These are phyloP conservation scores for Exserohilum turcica DNA, from an alignment of 2,329 filamentous ascomycete genomes.

Conservation along the genomic window DNA sequence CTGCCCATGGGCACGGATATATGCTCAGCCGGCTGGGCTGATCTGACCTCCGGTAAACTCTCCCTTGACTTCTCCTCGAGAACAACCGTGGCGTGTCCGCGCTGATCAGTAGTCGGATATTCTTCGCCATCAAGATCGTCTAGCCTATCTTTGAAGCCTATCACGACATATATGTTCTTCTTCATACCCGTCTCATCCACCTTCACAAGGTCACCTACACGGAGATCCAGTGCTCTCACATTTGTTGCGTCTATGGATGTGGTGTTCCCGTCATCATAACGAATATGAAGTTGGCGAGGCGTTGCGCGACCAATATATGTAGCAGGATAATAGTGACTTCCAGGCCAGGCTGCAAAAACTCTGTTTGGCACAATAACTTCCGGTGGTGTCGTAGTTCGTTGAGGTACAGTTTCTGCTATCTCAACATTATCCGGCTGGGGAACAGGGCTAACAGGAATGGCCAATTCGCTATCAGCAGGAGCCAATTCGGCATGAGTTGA, in stretches of 20 bases:
- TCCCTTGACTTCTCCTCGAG: slow-evolving; percentile 50
- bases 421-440: slow-evolving; percentile 15
- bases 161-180: slow-evolving; percentile 51
- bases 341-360: slow-evolving; percentile 64
- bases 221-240: slow-evolving; percentile 52
- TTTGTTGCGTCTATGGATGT: slow-evolving; percentile 49
- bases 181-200: slow-evolving; percentile 54
- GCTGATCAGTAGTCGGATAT: slow-evolving; percentile 49
- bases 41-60: slow-evolving; percentile 37
- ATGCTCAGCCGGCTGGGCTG: slow-evolving; percentile 22
- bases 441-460: slow-evolving; percentile 28
- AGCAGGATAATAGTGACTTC: slow-evolving; percentile 63
- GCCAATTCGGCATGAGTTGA: slow-evolving; percentile 28
- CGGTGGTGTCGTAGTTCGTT: slow-evolving; percentile 21
- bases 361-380: slow-evolving; percentile 55
- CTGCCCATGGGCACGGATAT: slow-evolving; percentile 49
- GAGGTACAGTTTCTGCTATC: slow-evolving; percentile 5
- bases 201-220: slow-evolving; percentile 53
- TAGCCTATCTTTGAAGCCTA: slow-evolving; percentile 50
- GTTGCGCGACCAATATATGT: slow-evolving; percentile 59
- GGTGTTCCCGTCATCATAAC: slow-evolving; percentile 55
- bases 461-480: slow-evolving; percentile 20
- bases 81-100: slow-evolving; percentile 49
- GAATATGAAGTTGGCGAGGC: slow-evolving; percentile 51
- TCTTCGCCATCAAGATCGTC: slow-evolving; percentile 29